phyloP scores from a whole-genome alignment of 1,284 basidiomycete species.

The Puccinia coronata region DNA sequence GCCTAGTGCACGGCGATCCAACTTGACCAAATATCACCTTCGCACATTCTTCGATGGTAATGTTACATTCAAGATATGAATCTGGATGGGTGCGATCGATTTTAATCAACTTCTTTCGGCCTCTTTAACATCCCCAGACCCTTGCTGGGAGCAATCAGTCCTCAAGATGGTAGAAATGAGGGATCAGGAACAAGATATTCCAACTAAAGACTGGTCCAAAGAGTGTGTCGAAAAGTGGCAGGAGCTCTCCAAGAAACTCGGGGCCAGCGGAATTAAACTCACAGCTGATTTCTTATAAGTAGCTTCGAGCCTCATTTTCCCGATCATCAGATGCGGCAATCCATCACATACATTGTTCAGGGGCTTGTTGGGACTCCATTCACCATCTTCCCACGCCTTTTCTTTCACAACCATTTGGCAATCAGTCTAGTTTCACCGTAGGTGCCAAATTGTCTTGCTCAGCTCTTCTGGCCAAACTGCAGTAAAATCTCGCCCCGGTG shows the following conservation, averaged over 20 bases:
- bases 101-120: background rate
- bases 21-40: slow-evolving; percentile 3
- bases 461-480: background rate
- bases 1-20: slow-evolving; percentile 4
- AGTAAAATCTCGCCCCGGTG: background rate
- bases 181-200: slow-evolving; percentile 16
- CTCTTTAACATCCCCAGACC: background rate
- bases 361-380: too few species aligned
- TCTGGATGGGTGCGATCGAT: background rate
- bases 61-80: background rate
- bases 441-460: background rate
- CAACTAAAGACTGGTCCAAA: slow-evolving; percentile 4
- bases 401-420: background rate
- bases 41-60: slow-evolving; percentile 13
- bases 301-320: background rate
- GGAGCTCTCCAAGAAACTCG: slow-evolving; percentile 24
- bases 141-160: slow-evolving; percentile 31
- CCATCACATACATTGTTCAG: too few species aligned
- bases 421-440: background rate
- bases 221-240: slow-evolving; percentile 20
- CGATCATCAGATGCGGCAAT: too few species aligned
- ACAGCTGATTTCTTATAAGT: slow-evolving; percentile 37
- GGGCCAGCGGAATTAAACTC: slow-evolving; percentile 12
- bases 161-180: slow-evolving; percentile 4
- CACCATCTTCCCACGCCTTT: background rate